These are phyloP conservation scores for Cochliopodium minus DNA, from an alignment of 208 protist species.

Conservation along the genomic window DNA sequence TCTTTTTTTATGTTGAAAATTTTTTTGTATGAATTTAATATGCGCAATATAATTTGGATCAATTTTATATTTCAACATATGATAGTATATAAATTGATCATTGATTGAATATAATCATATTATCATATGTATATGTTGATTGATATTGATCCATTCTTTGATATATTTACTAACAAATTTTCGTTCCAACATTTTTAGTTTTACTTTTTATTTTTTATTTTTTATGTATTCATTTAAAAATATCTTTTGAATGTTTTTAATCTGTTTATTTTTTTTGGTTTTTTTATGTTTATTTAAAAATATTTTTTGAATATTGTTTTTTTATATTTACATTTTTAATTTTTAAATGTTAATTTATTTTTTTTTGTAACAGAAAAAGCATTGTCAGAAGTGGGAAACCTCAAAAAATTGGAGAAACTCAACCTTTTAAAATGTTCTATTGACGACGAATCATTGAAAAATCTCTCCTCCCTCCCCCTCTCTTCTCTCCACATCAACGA, in stretches of 20 bases:
- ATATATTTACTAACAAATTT: not conserved
- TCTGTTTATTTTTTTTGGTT: slow-evolving; percentile 2
- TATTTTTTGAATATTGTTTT: slow-evolving; percentile 4
- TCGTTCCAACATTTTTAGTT: not conserved
- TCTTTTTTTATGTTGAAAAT: slow-evolving; percentile 10
- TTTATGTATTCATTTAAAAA: not conserved
- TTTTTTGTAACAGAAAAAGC: too few species aligned
- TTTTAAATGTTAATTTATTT: slow-evolving; percentile 4
- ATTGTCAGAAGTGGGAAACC: too few species aligned
- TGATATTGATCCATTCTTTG: too few species aligned
- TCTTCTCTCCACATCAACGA: too few species aligned
- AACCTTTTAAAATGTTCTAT: slow-evolving; percentile 8
- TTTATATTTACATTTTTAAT: slow-evolving; percentile 1
- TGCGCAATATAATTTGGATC: not conserved
- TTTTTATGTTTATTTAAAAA: not conserved
- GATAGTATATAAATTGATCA: not conserved
- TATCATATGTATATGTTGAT: too few species aligned
- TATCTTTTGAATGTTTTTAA: not conserved
- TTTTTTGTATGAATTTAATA: not conserved
- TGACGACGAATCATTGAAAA: slow-evolving; percentile 2
- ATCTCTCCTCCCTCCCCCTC: too few species aligned
- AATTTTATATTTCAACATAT: not conserved
- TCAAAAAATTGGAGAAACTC: too few species aligned
- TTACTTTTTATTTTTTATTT: slow-evolving; percentile 1
- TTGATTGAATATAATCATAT: not conserved